Conservation (phyloP, 148 eudicot species). For the Rhododendron molle region DNA sequence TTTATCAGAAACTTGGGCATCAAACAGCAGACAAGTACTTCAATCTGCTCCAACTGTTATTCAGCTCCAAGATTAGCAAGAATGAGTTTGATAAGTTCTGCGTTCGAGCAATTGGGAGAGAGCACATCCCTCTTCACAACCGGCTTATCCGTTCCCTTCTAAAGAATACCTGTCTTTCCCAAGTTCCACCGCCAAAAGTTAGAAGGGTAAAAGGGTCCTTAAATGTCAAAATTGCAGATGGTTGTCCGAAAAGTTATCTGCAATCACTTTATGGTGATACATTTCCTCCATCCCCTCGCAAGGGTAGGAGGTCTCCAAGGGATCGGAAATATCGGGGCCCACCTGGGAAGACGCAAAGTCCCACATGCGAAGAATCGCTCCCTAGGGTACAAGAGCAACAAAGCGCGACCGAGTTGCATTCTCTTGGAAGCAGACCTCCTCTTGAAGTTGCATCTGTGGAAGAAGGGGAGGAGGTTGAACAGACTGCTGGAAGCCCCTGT, state of each 20-base stretch:
- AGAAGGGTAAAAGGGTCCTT: slow-evolving; percentile 17
- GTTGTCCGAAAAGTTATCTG: slow-evolving; percentile 18
- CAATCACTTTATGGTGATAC: slow-evolving; percentile 33
- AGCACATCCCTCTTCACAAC: slow-evolving; percentile 45
- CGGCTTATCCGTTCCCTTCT: slow-evolving; percentile 33
- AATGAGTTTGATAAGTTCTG: slow-evolving; percentile 37
- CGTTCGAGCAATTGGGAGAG: slow-evolving; percentile 36
- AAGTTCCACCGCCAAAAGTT: slow-evolving; percentile 33
- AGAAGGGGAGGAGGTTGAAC: slow-evolving; percentile 59
- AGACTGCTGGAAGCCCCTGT: slow-evolving; percentile 26
- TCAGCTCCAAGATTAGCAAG: slow-evolving; percentile 34
- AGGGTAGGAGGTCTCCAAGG: slow-evolving; percentile 38
- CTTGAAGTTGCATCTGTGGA: slow-evolving; percentile 36
- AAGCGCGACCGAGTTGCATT: slow-evolving; percentile 43
- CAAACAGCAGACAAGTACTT: slow-evolving; percentile 48
- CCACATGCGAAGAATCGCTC: slow-evolving; percentile 23
- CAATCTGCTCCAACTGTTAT: slow-evolving; percentile 27
- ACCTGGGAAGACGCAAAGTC: slow-evolving; percentile 32
- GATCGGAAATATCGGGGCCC: slow-evolving; percentile 37
- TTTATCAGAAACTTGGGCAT: slow-evolving; percentile 41
- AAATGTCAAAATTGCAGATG: slow-evolving; percentile 18
- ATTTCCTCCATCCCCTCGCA: slow-evolving; percentile 40
- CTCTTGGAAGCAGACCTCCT: slow-evolving; percentile 46
- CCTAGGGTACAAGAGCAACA: slow-evolving; percentile 35
- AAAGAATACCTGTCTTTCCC: slow-evolving; percentile 33